Evolutionary conservation across 768 basidiomycete genomes (phyloP).

Genomic region (Lactarius akahatsu): DNA sequence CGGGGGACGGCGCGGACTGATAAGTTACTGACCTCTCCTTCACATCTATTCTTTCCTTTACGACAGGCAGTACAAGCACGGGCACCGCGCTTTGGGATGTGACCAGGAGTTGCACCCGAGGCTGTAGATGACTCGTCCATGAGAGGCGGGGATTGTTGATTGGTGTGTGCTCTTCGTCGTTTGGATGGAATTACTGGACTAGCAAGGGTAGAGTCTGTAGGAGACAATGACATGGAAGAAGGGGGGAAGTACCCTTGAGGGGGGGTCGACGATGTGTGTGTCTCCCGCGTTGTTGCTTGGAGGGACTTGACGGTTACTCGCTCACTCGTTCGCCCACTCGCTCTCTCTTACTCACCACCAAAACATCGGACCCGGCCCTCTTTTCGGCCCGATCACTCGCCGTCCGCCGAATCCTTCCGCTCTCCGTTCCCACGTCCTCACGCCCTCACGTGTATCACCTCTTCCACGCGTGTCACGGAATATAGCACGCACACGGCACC

Average conservation of each 20-base stretch:
- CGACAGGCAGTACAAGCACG: conserved; percentile 86
- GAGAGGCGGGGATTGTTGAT: conserved; percentile 30
- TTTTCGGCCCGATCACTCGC: neutral
- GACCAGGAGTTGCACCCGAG: conserved; percentile 41
- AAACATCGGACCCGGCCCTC: neutral
- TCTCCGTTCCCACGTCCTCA: neutral
- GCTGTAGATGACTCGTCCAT: conserved; percentile 31
- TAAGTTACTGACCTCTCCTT: conserved; percentile 70
- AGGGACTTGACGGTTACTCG: neutral
- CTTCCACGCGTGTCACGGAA: neutral
- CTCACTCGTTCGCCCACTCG: neutral
- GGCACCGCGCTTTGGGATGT: conserved; percentile 88
- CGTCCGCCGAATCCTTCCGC: neutral
- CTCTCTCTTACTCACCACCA: neutral
- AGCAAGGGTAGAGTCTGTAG: conserved; percentile 56
- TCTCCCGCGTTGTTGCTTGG: conserved; percentile 2
- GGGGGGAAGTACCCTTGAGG: conserved; percentile 17
- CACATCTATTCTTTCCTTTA: conserved; percentile 91
- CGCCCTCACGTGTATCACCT: too few relatives aligned
- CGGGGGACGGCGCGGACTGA: conserved; percentile 32
- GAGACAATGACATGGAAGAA: conserved; percentile 63
- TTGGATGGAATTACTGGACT: conserved; percentile 55
- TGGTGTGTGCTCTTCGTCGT: conserved; percentile 44
- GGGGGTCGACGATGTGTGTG: conserved; percentile 12
- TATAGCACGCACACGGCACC: neutral